A percentile compares a stretch with the other conserved stretches of the same genome.
Evolutionary conservation across 2,329 filamentous ascomycete species (phyloP).

Genomic region (Fusarium pininemorale): DNA sequence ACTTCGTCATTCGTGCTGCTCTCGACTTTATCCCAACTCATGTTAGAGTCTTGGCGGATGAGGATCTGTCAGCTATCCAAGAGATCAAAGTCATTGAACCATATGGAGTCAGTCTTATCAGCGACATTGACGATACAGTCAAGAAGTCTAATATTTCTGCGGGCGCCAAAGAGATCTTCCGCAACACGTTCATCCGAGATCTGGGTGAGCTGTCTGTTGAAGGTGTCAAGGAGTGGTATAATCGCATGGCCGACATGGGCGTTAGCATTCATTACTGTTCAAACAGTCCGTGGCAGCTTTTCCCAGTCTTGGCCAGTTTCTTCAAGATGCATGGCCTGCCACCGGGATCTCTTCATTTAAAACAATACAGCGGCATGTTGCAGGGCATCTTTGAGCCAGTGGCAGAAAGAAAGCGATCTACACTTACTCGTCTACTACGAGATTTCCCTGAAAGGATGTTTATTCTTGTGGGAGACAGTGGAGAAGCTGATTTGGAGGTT

Average conservation of each 20-base stretch:
- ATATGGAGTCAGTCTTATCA: slow-evolving; percentile 88
- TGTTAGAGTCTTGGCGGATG: slow-evolving; percentile 85
- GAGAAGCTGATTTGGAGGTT: slow-evolving; percentile 95
- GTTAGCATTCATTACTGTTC: slow-evolving; percentile 96
- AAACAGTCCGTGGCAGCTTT: slow-evolving; percentile 99
- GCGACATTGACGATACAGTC: slow-evolving; percentile 97
- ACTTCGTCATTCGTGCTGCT: slow-evolving; percentile 82
- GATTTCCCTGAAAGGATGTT: slow-evolving; percentile 94
- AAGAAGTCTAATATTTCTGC: slow-evolving; percentile 91
- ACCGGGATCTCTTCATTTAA: slow-evolving; percentile 89
- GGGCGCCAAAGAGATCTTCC: slow-evolving; percentile 92
- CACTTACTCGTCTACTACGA: slow-evolving; percentile 81
- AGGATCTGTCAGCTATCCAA: slow-evolving; percentile 83
- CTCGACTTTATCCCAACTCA: slow-evolving; percentile 92
- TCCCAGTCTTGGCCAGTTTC: slow-evolving; percentile 85
- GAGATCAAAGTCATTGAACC: slow-evolving; percentile 81
- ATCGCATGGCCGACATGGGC: slow-evolving; percentile 76
- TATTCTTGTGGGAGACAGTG: slow-evolving; percentile 92
- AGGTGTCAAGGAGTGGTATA: slow-evolving; percentile 92
- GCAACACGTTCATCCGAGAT: slow-evolving; percentile 93
- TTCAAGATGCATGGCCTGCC: slow-evolving; percentile 85
- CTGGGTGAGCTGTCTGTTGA: slow-evolving; percentile 82
- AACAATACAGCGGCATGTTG: slow-evolving; percentile 96
- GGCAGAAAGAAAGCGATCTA: slow-evolving; percentile 90
- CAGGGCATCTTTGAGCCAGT: slow-evolving; percentile 98